These are phyloP conservation scores for Talaromyces sp. DNA, from an alignment of 2,329 filamentous ascomycete species.

Conservation along the genomic window DNA sequence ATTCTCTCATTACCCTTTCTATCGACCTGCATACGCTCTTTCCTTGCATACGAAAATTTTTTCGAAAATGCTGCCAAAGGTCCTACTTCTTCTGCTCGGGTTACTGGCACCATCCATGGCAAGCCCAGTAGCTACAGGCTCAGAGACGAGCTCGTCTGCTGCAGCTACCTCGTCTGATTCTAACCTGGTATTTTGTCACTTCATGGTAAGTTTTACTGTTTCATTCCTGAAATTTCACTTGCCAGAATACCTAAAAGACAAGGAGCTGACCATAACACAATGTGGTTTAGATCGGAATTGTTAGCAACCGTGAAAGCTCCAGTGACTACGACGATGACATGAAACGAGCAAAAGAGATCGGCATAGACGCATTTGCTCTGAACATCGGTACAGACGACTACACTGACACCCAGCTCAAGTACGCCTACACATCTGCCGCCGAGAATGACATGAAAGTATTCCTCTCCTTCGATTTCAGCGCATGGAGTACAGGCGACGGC, in stretches of 20 bases:
- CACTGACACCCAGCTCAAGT: conserved; percentile 50
- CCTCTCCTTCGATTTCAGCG: conserved; percentile 61
- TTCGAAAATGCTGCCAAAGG: neutral
- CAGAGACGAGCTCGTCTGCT: neutral
- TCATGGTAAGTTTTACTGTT: conserved; percentile 39
- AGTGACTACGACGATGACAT: conserved; percentile 54
- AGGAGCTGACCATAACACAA: no score
- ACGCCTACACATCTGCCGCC: conserved; percentile 55
- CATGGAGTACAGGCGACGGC: conserved; percentile 44
- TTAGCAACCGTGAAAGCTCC: conserved; percentile 46
- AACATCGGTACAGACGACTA: conserved; percentile 53
- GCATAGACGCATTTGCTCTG: conserved; percentile 55
- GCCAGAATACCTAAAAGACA: no score
- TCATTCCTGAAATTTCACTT: no score
- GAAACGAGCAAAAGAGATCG: conserved; percentile 45
- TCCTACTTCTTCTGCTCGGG: neutral
- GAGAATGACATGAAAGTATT: conserved; percentile 56
- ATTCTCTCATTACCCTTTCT: neutral
- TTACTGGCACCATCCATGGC: conserved; percentile 14
- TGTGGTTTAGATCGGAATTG: conserved; percentile 54
- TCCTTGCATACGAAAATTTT: neutral
- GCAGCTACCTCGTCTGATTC: conserved; percentile 10
- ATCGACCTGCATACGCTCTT: neutral
- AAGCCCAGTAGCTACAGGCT: conserved; percentile 12
- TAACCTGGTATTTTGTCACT: conserved; percentile 48